Evolutionary conservation across 306 rosid species (phyloP).

Genomic region (Lablab purpureus): DNA sequence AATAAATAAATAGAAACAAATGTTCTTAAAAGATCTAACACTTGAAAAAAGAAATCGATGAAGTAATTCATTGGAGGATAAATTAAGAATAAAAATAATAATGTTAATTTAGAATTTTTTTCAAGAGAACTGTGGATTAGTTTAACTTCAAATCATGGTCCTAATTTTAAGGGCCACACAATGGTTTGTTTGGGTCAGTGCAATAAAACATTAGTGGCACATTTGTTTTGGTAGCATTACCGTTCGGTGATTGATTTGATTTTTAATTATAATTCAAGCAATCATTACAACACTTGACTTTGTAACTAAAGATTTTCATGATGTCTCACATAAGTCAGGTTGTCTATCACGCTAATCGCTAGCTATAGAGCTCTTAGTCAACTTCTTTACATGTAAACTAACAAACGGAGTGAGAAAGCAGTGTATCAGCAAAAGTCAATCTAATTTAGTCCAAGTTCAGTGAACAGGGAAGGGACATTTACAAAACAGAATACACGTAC

Average conservation of each 20-base stretch:
- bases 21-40: too few relatives aligned
- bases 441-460: slow-evolving; percentile 3
- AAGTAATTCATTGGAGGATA: too few relatives aligned
- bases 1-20: too few relatives aligned
- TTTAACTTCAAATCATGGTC: neutral
- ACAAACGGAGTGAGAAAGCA: neutral
- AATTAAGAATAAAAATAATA: too few relatives aligned
- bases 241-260: slow-evolving; percentile 41
- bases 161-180: neutral
- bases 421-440: neutral
- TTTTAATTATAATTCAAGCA: slow-evolving; percentile 9
- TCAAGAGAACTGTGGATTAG: neutral
- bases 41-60: too few relatives aligned
- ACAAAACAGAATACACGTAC: neutral
- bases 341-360: neutral
- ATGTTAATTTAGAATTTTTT: too few relatives aligned
- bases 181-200: neutral
- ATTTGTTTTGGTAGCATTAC: slow-evolving; percentile 21
- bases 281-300: slow-evolving; percentile 51
- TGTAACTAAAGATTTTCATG: slow-evolving; percentile 40
- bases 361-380: slow-evolving; percentile 17
- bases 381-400: neutral
- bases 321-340: slow-evolving; percentile 40
- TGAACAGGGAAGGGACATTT: neutral
- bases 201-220: neutral